Evolutionary conservation across 768 basidiomycete genomes (phyloP).

Genomic region (Lyophyllum shimeji): DNA sequence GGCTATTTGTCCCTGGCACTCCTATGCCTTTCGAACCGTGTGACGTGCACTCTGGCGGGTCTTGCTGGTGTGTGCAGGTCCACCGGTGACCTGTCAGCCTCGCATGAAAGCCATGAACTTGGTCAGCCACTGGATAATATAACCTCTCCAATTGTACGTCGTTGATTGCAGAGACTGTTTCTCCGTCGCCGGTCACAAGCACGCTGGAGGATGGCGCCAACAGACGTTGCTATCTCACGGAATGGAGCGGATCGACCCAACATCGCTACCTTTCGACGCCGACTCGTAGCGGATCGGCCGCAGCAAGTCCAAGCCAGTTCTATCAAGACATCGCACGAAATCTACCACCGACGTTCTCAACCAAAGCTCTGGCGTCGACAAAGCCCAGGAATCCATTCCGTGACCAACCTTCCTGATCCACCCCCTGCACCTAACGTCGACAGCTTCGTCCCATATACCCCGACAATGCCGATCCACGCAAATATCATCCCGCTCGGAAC

Average conservation of each 20-base stretch:
- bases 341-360: background rate
- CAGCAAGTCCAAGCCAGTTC: background rate
- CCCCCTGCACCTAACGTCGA: background rate
- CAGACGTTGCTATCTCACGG: background rate
- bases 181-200: background rate
- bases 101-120: background rate
- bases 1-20: no score
- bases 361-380: conserved; percentile 7
- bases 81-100: background rate
- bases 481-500: conserved; percentile 15
- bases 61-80: background rate
- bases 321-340: background rate
- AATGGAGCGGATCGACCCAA: background rate
- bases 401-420: background rate
- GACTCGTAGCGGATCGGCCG: background rate
- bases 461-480: conserved; percentile 18
- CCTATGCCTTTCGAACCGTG: no score
- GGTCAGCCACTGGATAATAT: background rate
- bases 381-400: background rate
- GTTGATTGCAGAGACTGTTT: background rate
- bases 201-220: conserved; percentile 7
- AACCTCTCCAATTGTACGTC: background rate
- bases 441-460: conserved; percentile 11
- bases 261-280: background rate
- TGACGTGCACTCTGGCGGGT: no score